Conservation (phyloP, 768 basidiomycete genomes). For the Kwoniella newhampshirensis region DNA sequence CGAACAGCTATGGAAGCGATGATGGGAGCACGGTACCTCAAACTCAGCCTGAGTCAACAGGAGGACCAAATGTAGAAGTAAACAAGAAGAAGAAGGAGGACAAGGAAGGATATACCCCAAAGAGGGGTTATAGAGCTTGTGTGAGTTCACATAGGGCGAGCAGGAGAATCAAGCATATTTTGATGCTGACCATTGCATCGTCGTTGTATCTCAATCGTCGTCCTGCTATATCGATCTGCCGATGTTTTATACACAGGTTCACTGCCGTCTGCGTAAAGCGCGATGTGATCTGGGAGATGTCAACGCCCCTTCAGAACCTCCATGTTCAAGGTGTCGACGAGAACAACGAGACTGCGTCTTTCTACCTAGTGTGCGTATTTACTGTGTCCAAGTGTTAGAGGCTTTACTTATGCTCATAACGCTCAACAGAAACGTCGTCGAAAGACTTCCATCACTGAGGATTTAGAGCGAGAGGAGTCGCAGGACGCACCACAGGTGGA, state of each 20-base stretch:
- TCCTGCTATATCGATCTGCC: too few species aligned
- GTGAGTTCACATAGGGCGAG: conserved; percentile 19
- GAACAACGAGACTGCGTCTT: conserved; percentile 49
- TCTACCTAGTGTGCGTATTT: conserved; percentile 36
- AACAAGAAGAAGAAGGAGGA: conserved; percentile 24
- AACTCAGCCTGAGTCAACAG: conserved; percentile 7
- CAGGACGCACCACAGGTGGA: conserved; percentile 1
- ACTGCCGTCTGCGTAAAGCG: conserved; percentile 44
- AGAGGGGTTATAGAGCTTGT: conserved; percentile 44
- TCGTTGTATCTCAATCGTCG: too few species aligned
- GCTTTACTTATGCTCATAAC: neutral
- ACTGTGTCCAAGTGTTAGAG: neutral
- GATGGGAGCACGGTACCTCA: conserved; percentile 1
- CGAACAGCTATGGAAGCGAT: neutral
- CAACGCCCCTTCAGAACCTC: conserved; percentile 45
- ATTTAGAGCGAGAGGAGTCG: neutral
- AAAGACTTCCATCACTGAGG: conserved; percentile 11
- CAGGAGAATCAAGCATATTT: neutral
- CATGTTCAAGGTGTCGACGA: conserved; percentile 45
- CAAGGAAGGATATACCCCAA: conserved; percentile 26
- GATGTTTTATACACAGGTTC: conserved; percentile 33
- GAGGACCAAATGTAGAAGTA: neutral
- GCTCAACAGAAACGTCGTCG: conserved; percentile 33
- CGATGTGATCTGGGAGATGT: conserved; percentile 51
- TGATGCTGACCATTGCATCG: neutral